These are phyloP conservation scores for Mycosarcoma mackinlayi DNA, from an alignment of 1,284 basidiomycete species.

Conservation along the genomic window DNA sequence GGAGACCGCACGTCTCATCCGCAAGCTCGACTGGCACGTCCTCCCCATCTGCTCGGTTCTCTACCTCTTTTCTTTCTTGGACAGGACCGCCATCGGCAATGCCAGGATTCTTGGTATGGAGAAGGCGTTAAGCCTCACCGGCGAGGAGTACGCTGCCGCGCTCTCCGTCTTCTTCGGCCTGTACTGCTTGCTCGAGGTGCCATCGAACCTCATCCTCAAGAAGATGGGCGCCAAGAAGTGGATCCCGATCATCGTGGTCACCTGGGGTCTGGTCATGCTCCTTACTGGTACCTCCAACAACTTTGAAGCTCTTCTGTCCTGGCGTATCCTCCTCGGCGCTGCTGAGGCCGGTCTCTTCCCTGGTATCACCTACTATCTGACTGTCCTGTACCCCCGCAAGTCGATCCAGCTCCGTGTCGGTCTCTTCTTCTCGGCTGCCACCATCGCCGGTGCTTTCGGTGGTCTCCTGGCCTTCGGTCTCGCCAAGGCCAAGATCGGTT, in stretches of 20 bases:
- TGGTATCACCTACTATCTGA: constrained; percentile 50
- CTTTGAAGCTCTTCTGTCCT: constrained; percentile 67
- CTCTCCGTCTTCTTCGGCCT: constrained; percentile 71
- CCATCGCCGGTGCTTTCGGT: constrained; percentile 71
- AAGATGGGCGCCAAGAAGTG: constrained; percentile 68
- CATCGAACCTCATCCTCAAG: constrained; percentile 74
- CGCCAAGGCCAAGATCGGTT: constrained; percentile 57
- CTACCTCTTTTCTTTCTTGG: constrained; percentile 79
- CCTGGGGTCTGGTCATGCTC: constrained; percentile 70
- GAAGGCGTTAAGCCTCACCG: constrained; percentile 54
- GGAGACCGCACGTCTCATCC: constrained; percentile 42
- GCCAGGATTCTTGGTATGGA: constrained; percentile 73
- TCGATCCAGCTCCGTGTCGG: constrained; percentile 54
- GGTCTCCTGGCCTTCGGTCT: constrained; percentile 65
- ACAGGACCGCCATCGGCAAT: constrained; percentile 84
- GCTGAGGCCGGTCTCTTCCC: constrained; percentile 61
- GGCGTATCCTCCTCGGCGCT: constrained; percentile 69
- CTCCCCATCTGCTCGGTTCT: constrained; percentile 70
- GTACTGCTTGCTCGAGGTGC: constrained; percentile 78
- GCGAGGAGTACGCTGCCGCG: constrained; percentile 71
- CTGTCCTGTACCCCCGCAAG: constrained; percentile 47
- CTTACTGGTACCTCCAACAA: constrained; percentile 69
- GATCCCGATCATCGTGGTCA: constrained; percentile 63
- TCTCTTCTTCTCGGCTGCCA: constrained; percentile 63
- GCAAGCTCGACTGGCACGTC: constrained; percentile 54